phyloP scores from a whole-genome alignment of 2,329 filamentous ascomycete species.

The Hymenoscyphus albidus region DNA sequence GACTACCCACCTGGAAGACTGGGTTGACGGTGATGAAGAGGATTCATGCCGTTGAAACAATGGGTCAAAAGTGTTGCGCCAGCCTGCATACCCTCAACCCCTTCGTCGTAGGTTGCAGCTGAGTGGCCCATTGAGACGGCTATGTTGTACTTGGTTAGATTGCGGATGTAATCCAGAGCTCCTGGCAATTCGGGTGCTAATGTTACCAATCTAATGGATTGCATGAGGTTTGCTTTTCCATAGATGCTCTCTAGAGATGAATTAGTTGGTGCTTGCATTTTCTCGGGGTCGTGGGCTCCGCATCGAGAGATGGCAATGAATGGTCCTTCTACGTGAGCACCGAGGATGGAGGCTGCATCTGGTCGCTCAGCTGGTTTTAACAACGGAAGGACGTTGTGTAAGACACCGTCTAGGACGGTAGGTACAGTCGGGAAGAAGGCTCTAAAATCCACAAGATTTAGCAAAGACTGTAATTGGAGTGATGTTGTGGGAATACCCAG shows the following conservation, averaged over 20 bases:
- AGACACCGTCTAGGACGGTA: constrained; percentile 45
- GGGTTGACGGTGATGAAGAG: constrained; percentile 47
- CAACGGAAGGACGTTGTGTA: constrained; percentile 42
- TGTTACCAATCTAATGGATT: constrained; percentile 47
- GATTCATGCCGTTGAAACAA: constrained; percentile 52
- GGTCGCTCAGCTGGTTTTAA: constrained; percentile 42
- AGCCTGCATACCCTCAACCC: constrained; percentile 41
- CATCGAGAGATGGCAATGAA: constrained; percentile 51
- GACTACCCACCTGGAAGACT: constrained; percentile 42
- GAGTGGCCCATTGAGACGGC: constrained; percentile 40
- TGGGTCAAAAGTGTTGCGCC: constrained; percentile 52
- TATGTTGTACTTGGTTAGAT: constrained; percentile 35
- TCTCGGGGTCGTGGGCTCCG: constrained; percentile 44
- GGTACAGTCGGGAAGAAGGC: constrained; percentile 52
- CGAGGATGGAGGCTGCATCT: constrained; percentile 46
- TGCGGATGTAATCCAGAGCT: constrained; percentile 40
- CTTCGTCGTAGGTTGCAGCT: constrained; percentile 45
- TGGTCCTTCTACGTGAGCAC: constrained; percentile 54
- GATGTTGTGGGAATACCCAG: neutral
- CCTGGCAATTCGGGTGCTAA: constrained; percentile 49
- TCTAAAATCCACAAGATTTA: neutral
- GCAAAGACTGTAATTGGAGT: neutral
- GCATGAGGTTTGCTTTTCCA: constrained; percentile 40
- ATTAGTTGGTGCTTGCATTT: constrained; percentile 27
- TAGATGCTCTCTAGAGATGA: constrained; percentile 39